Base-by-base conservation (phyloP, 176 grass and related monocot genomes). In the Typha latifolia region DNA sequence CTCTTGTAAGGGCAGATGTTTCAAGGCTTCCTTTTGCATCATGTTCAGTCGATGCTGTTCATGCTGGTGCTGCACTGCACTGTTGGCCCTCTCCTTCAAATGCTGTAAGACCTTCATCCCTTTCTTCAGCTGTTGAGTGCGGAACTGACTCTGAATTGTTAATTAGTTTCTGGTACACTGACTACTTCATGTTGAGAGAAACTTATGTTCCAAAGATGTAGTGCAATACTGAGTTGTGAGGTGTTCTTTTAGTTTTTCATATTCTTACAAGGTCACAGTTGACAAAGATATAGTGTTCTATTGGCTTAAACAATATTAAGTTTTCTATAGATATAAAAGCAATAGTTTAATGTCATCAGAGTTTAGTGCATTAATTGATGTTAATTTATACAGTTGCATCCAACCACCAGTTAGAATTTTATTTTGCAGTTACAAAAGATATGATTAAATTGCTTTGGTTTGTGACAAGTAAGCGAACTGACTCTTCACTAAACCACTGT, bases 11-110 rank as follows among this genome's bases (percentile, higher is more conserved):
- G 74, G 93, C 93, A 19, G 93, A 96, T 78, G 82, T 96, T 79
- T 91, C 88, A 4, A 89, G 92, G 72, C 88, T 96, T 73, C 93
- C 93, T 64, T 96, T 96, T n/a, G 75, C 77, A 27, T 91, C 93
- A 31, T 76, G 80, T 85, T 91, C 88, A 61, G 48, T 96, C 75
- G 88, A 91, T 69, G 92, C 88, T 14, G 71, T 96, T 71, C 92
- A 96, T 71, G 92, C 92, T 63, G 92, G 92, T 74, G 92, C 92
- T 32, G 92, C 92, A 50, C 76, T 96, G 62, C 92, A 96, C 79
- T 96, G 92, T 68, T 96, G 92, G 93, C 88, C 93, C 47, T 96
- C 85, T 73, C 93, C 88, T 81, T 91, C 88, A 34, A 91, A 91
- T 80, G 93, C 93, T 64, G 93, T 96, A 85, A 3, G 15, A 70